Evolutionary conservation across 2,329 filamentous ascomycete genomes (phyloP), one percentile per base, ranked within the genome.

Genomic region (Helotiales sp.): DNA sequence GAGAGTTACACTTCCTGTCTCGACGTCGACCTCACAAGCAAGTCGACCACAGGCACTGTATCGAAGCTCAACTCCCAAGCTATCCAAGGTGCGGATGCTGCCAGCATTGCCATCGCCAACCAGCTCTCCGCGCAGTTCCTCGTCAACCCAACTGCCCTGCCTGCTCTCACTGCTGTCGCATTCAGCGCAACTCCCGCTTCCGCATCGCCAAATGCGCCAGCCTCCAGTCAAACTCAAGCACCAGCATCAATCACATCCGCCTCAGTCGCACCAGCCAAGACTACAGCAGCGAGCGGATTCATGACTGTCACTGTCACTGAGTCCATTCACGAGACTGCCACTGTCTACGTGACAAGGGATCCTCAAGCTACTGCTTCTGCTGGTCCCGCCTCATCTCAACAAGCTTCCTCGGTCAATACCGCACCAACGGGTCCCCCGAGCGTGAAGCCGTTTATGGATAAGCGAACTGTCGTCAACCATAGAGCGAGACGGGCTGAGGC

Each of bases 1-100:
- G 80, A 86, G 69, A 82, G 78, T 66, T 86, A 86, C 70, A 84
- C 80, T 4, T 79, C 79, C 19, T 86, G 83, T 63, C 80, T 77
- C 61, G 80, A 85, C 69, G 73, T 86, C 71, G 61, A 61, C 67
- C 52, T 66, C 67, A 47, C 64, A 69, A 31, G 69, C 2, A 62
- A 58, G 29, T 44, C 40, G 27, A 29, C 52, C 8, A 52, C 52
- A 7, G 36, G 55, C 9, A 8, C 42, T 44, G 34, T 63, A 33
- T 49, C 49, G 4, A 51, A 49, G 19, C 50, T 59, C 38, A 33
- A 17, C 25, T 50, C 31, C 9, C 40, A 44, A 24, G 24, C 57
- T 33, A 34, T 52, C 47, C 34, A 58, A 52, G 58, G 31, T 36
- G 25, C 40, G 10, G 25, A 47, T 10, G 40, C n/a, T 52, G 40